These are phyloP conservation scores for Skeletonema marinoi DNA, from an alignment of 108 stramenopile genomes.

Conservation along the genomic window DNA sequence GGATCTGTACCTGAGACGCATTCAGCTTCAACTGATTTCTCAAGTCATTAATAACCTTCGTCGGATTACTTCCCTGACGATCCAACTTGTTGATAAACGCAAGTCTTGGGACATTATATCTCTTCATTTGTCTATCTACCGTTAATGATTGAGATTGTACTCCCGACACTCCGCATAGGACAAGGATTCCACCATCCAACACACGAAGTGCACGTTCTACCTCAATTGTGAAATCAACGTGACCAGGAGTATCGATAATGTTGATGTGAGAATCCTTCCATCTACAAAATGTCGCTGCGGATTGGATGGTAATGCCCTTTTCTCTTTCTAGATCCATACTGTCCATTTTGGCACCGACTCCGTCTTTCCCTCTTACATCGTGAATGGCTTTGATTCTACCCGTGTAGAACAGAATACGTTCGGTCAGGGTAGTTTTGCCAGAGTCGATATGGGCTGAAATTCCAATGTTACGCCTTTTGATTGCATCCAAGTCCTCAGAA, in stretches of 20 bases:
- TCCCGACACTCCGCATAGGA: slow-evolving; percentile 97
- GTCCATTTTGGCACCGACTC: slow-evolving; percentile 99
- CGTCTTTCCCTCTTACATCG: slow-evolving; percentile 97
- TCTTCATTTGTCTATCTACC: slow-evolving; percentile 99
- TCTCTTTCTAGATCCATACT: slow-evolving; percentile 99
- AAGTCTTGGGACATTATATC: slow-evolving; percentile 97
- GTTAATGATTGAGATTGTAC: slow-evolving; percentile 99
- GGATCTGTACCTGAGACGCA: slow-evolving; percentile 96
- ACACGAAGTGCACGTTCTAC: slow-evolving; percentile 99
- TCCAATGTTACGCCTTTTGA: slow-evolving; percentile 95
- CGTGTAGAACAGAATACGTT: slow-evolving; percentile 99
- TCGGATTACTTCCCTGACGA: slow-evolving; percentile 94
- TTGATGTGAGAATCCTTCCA: slow-evolving; percentile 97
- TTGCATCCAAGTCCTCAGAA: slow-evolving; percentile 7
- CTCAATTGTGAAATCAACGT: slow-evolving; percentile 96
- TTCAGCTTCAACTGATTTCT: slow-evolving; percentile 91
- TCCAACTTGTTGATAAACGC: slow-evolving; percentile 99
- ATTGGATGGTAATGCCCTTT: slow-evolving; percentile 99
- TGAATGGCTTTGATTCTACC: slow-evolving; percentile 97
- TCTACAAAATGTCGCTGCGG: slow-evolving; percentile 97
- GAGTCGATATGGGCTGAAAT: slow-evolving; percentile 99
- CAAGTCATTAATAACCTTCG: slow-evolving; percentile 85
- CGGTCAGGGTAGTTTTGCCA: slow-evolving; percentile 99
- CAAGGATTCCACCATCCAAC: slow-evolving; percentile 96
- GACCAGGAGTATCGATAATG: slow-evolving; percentile 99